Base-by-base conservation (phyloP, 345 rosid genomes). In the Bruguiera parviflora region DNA sequence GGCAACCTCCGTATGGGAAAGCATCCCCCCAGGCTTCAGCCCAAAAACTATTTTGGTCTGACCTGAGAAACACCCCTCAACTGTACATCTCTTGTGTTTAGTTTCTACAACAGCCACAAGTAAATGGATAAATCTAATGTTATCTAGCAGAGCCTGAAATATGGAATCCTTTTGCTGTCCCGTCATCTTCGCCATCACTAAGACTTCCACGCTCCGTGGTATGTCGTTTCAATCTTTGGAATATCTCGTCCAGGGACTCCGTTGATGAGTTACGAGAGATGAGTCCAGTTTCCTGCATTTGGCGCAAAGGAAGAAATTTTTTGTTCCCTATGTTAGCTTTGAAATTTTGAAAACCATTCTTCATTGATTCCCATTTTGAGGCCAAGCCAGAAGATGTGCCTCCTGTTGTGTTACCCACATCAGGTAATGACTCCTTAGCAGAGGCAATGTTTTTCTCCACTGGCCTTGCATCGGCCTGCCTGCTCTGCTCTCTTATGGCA, bases 341-440 rank as follows among this genome's bases (percentile, higher is more conserved):
- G 68, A 96, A 88, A 75, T 69, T 88, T 81, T 88, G 98, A 69
- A 92, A 90, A 29, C 95, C 91, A 15, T 71, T 77, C 84, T 89
- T 96, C 97, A 92, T 92, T 58, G 92, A 88, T 64, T 76, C 77
- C 99, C 98, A 96, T 68, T 82, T 92, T 0, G 88, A 83, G 11
- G 88, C 82, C 68, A 92, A 64, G 25, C 87, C 88, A 24, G 88
- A 73, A 63, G 97, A 75, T 52, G 88, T 74, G 25, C 72, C 85
- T 15, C 72, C 80, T 57, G 73, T 64, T 39, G 82, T 61, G 69
- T 29, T 79, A 55, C 63, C 85, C 16, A 77, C 70, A 58, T 86
- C 92, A 58, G 90, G 98, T 81, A 92, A 82, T 8, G 96, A 87
- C 35, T 86, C 91, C 84, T 89, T 92, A 13, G 96, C 83, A 58